Percentiles rank a stretch among this genome's conserved stretches.
phyloP scores from a whole-genome alignment of 2,329 filamentous ascomycete genomes.

The Fusarium circinatum region DNA sequence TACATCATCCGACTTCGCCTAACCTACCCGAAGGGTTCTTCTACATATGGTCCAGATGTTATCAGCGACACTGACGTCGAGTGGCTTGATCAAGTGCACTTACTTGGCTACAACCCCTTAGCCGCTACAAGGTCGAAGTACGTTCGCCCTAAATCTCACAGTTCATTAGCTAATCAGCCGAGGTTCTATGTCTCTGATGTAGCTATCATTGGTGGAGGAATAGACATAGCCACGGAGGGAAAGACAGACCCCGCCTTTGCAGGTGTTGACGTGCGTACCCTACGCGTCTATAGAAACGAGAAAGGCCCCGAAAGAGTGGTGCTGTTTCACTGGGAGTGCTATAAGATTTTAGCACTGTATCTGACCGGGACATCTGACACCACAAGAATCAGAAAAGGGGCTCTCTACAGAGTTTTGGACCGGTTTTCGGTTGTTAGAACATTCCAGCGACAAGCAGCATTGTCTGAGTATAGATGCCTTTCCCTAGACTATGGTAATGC shows the following conservation, averaged over 20 bases:
- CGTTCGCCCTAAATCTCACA: accelerated
- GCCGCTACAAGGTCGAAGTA: background rate
- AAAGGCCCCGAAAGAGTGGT: background rate
- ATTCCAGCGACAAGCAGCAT: accelerated
- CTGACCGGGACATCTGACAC: background rate
- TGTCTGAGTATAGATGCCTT: background rate
- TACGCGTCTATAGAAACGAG: background rate
- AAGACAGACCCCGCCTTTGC: background rate
- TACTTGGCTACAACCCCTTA: background rate
- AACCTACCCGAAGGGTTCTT: accelerated
- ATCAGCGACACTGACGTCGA: background rate
- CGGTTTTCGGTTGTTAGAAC: background rate
- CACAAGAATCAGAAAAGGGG: background rate
- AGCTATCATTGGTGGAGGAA: background rate
- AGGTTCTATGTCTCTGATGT: background rate
- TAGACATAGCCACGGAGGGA: background rate
- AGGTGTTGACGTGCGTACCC: background rate
- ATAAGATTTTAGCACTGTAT: background rate
- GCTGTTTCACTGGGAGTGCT: background rate
- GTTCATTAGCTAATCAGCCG: background rate
- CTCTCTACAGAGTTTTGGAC: background rate
- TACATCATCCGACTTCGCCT: background rate
- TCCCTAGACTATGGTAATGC: background rate
- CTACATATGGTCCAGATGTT: background rate
- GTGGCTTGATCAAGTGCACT: background rate